Evolutionary conservation across 345 rosid species (phyloP), one percentile per base, ranked within the genome.

Genomic region (Eucalyptus rudis): DNA sequence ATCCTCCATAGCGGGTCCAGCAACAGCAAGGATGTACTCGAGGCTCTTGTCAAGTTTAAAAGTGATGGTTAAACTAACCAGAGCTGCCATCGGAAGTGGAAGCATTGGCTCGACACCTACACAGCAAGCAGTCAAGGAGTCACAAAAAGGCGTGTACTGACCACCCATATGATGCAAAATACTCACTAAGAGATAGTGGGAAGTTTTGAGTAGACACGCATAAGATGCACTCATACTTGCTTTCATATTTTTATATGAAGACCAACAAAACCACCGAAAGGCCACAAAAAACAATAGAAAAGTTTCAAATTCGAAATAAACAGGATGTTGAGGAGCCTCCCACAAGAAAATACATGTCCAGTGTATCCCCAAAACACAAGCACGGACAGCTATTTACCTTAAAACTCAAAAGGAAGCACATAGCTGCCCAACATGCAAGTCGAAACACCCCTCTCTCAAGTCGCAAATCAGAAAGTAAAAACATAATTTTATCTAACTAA

Each of bases 41-140:
- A 91, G 86, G 89, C 87, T 88, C 90, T 92, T 90, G 88, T 83
- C 91, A 86, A 94, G 95, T 91, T 95, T 95, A 93, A 94, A 94
- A 89, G 96, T 95, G 81, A 95, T 94, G 80, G 97, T 95, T 90
- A 95, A 91, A 91, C 97, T 94, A 86, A 94, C 97, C 90, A 95
- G 91, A 89, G 94, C 95, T 58, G 97, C 97, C 88, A 95, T 89
- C 40, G 97, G 97, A 88, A 95, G 91, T 24, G 97, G 96, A 90
- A 95, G 97, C 90, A 90, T 91, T 29, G 93, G 89, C 14, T 91
- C 88, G 45, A 33, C 49, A 86, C 92, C 96, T 93, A 93, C 92
- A 89, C 86, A 56, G 68, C 86, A 27, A 79, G 36, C 84, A 85
- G 45, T n/a, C 49, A 49, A 88, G 29, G 84, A 58, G 50, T 89